Evolutionary conservation across 2,329 filamentous ascomycete genomes (phyloP).

Genomic region (Erysiphe pulchra): DNA sequence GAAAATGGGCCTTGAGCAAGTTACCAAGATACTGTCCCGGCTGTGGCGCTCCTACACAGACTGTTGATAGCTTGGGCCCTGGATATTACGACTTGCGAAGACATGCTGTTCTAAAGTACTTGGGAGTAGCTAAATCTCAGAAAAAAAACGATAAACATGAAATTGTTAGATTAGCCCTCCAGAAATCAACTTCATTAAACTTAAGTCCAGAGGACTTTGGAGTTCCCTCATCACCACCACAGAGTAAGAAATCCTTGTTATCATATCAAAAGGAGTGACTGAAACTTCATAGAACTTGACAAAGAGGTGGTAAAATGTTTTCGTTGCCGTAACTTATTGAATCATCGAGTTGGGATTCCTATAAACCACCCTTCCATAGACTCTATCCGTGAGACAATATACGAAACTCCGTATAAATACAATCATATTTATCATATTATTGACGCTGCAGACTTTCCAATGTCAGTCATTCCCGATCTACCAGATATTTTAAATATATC

Average conservation of each 20-base stretch:
- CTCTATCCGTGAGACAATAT: constrained; percentile 58
- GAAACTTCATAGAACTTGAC: constrained; percentile 1
- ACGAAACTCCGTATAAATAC: constrained; percentile 66
- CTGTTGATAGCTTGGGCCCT: constrained; percentile 21
- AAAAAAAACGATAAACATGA: constrained; percentile 16
- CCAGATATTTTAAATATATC: constrained; percentile 43
- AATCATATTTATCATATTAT: constrained; percentile 93
- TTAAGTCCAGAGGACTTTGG: no score
- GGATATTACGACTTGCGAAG: constrained; percentile 29
- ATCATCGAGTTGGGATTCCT: constrained; percentile 45
- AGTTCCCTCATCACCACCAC: no score
- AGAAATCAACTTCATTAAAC: constrained; percentile 4
- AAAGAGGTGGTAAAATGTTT: constrained; percentile 40
- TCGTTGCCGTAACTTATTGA: constrained; percentile 58
- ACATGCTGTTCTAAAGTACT: constrained; percentile 24
- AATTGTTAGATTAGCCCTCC: constrained; percentile 17
- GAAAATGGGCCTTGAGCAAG: constrained; percentile 1
- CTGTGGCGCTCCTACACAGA: constrained; percentile 39
- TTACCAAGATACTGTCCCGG: constrained; percentile 34
- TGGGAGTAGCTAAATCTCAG: constrained; percentile 10
- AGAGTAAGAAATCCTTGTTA: neutral
- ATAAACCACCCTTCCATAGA: constrained; percentile 64
- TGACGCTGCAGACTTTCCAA: constrained; percentile 87
- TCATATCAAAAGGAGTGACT: neutral
- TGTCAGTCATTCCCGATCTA: constrained; percentile 66